Evolutionary conservation across 169 alveolate genomes (phyloP).

Genomic region (Cardiosporidium cionae): DNA sequence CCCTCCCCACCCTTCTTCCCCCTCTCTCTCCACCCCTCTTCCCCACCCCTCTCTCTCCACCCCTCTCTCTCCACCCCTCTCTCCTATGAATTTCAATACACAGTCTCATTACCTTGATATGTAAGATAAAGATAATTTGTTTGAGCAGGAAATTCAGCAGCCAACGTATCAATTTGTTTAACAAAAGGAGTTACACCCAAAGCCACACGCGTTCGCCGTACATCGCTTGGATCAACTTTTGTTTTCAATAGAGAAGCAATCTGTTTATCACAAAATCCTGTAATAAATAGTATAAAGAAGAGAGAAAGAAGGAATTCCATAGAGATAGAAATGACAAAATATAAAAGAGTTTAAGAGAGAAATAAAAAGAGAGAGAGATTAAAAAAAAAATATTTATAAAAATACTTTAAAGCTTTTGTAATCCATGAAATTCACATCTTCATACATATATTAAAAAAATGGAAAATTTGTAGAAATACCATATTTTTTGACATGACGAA

Average conservation of each 20-base stretch:
- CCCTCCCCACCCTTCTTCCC: not conserved
- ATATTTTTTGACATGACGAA: slow-evolving; percentile 33
- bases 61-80: not conserved
- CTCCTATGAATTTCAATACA: not conserved
- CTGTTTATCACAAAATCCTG: slow-evolving; percentile 66
- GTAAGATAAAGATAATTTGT: slow-evolving; percentile 75
- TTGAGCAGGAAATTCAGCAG: slow-evolving; percentile 79
- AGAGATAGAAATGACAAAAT: not conserved
- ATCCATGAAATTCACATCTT: not conserved
- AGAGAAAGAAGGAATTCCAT: not conserved
- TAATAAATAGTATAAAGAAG: not conserved
- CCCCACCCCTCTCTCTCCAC: not conserved
- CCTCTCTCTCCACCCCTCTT: not conserved
- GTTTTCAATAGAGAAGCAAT: slow-evolving; percentile 36
- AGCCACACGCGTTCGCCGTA: slow-evolving; percentile 44
- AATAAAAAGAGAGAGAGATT: not conserved
- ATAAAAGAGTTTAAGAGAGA: not conserved
- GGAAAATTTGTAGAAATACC: slow-evolving; percentile 32
- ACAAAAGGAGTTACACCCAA: slow-evolving; percentile 52
- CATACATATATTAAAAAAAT: not conserved
- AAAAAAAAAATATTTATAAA: not conserved
- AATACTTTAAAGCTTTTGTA: not conserved
- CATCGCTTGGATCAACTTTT: too few species aligned
- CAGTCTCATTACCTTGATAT: slow-evolving; percentile 61
- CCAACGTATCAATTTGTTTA: slow-evolving; percentile 74